Evolutionary conservation across 768 basidiomycete species (phyloP), one percentile per base, ranked within the genome.

Genomic region (Boletus patriciae): DNA sequence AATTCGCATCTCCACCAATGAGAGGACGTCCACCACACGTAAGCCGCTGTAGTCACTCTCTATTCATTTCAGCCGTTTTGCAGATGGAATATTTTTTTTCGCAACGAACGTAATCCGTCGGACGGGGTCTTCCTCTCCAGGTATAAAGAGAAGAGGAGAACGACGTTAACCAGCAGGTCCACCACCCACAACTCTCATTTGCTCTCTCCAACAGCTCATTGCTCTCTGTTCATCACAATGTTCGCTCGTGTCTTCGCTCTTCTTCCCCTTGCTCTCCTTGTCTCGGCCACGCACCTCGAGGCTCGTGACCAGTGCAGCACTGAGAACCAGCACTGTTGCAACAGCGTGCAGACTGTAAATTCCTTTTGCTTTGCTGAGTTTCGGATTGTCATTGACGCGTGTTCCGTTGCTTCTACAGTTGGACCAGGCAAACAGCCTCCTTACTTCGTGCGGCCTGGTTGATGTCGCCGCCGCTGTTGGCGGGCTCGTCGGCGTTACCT

Each of bases 231-330:
- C 16, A 11, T 36, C 23, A 33, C 5, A 13, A 65, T 66, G 64
- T 55, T 67, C 31, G 49, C 66, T 45, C 63, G 62, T 4, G 4
- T 64, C 52, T n/a, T 63, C 10, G 53, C 66, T 40, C 48, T 68
- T 23, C 19, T 60, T 3, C 60, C 59, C 16, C 33, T 68, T 7
- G 64, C 58, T 50, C 45, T 61, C 29, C 40, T 64, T 16, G 64
- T 31, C 23, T 49, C 55, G 31, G 64, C 29, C 9, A 9, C 29
- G 1, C 29, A 31, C 29, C 29, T 56, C 6, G 31, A 50, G 38
- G 58, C 50, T 1, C 52, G 62, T 4, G 27, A 16, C 23, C 36
- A 50, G 25, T 68, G 67, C 36, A 52, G 37, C 58, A 64, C 50
- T 15, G 59, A 56, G 1, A 0, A 4, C 1, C 9, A 37, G n/a